Evolutionary conservation across 1,284 basidiomycete species (phyloP), one percentile per base, ranked within the genome.

Genomic region (Pisolithus thermaeus): DNA sequence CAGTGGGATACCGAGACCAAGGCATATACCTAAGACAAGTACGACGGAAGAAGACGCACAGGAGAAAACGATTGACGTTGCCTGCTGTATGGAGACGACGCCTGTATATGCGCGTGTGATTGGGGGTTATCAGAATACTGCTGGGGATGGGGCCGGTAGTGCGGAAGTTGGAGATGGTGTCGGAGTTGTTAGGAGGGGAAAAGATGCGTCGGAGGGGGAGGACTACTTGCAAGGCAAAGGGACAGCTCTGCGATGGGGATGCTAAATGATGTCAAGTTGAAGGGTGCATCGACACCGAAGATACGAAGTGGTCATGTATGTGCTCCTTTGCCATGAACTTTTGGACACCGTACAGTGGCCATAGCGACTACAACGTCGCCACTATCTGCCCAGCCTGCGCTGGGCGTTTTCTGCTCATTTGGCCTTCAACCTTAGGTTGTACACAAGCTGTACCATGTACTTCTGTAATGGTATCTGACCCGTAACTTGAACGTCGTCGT

Each of bases 71-170:
- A 32, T 87, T 87, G 60, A 88, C 87, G 42, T 58, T 85, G 52
- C 86, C 87, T 49, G 84, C 84, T 11, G 73, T 90, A 37, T 90
- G 62, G 85, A 89, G 58, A 81, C 82, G 36, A 80, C 80, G 30
- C 79, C 77, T n/a, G 86, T 90, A 32, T 84, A 81, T 42, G 76
- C 83, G 22, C 75, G 79, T 14, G 77, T 79, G 46, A 71, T 25
- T 42, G 22, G 41, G 1, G 16, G 25, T 12, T 9, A 25, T 11
- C 3, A 25, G 3, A 9, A 43, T 28, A 14, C 25, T n/a, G 41
- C 22, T n/a, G 41, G 22, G 11, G 38, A 40, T 25, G 22, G 41
- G 14, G 23, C 5, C 22, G 7, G 41, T n/a, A 39, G n/a, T 22
- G 38, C 9, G n/a, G 38, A 39, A 2, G 38, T n/a, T 7, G 20